Evolutionary conservation across 1,284 basidiomycete genomes (phyloP), one percentile per base, ranked within the genome.

Genomic region (Ustilago xerochloae): DNA sequence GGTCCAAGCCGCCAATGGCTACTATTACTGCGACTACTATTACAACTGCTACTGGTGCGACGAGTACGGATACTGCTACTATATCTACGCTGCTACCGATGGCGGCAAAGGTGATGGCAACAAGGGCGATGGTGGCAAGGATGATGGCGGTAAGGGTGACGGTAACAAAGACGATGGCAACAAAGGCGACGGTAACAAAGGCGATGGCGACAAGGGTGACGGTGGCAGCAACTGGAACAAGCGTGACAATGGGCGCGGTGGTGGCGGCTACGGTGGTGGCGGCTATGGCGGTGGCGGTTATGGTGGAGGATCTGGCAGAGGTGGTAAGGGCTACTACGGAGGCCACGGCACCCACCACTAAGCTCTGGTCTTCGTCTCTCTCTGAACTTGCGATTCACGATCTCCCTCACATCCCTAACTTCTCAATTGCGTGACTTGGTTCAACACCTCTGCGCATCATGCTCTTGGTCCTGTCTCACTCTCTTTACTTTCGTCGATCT

Each of bases 401-500:
- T 33, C 10, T 33, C 32, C 16, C 32, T 33, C 16, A 20, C 38
- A 10, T 7, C n/a, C 24, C 18, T 4, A 7, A n/a, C 7, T 9
- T 26, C 16, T 41, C 13, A 45, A 57, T 30, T 26, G 46, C 29
- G 39, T 36, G 29, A 36, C 8, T 49, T 49, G 62, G 49, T 58
- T 58, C 55, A 48, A 57, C 62, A 58, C 62, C 62, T 57, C 33
- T 48, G 49, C 45, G 18, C 29, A 35, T 53, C 50, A 10, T 3
- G 7, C 24, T 30, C 10, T 53, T n/a, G 22, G 35, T 30, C 24
- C 9, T 18, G 3, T 35, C 32, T 18, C 30, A 30, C 20, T n/a
- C 45, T 12, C 26, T 47, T 47, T 9, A 15, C 29, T 28, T 36
- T 32, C 24, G 18, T 28, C 15, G 35, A 10, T 18, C 35, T 6